Evolutionary conservation across 108 stramenopile genomes (phyloP).

Genomic region (Cyclotella kingstonii): DNA sequence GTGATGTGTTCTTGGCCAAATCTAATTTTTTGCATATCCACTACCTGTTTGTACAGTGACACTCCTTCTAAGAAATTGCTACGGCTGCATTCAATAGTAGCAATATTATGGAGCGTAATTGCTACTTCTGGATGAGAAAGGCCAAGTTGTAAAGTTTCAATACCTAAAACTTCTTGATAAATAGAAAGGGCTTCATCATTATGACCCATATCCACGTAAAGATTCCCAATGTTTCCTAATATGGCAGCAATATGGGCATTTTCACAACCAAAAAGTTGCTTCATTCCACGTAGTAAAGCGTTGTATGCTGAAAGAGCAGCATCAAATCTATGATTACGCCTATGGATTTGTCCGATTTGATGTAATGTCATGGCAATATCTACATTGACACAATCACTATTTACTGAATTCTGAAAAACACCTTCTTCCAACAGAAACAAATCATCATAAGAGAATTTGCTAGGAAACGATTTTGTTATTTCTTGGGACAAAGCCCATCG

Average conservation of each 20-base stretch:
- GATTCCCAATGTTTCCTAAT: conserved; percentile 82
- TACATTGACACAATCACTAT: conserved; percentile 50
- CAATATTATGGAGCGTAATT: conserved; percentile 86
- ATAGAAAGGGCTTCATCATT: conserved; percentile 75
- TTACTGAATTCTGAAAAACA: neutral
- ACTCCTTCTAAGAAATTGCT: conserved; percentile 71
- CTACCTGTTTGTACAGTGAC: conserved; percentile 67
- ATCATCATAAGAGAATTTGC: conserved; percentile 54
- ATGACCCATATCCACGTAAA: conserved; percentile 84
- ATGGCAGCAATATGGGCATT: conserved; percentile 82
- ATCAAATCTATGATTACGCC: conserved; percentile 50
- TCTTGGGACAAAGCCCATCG: conserved; percentile 17
- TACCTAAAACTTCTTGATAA: conserved; percentile 83
- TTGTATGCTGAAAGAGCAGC: conserved; percentile 70
- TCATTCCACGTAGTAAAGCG: conserved; percentile 80
- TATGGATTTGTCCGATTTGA: conserved; percentile 77
- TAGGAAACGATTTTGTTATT: neutral
- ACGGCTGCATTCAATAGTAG: conserved; percentile 84
- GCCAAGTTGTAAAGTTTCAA: conserved; percentile 82
- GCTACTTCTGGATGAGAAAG: conserved; percentile 84
- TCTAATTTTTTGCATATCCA: conserved; percentile 70
- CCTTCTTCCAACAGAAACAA: too few species aligned
- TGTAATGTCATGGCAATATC: conserved; percentile 79
- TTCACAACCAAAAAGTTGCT: conserved; percentile 60
- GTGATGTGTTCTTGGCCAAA: conserved; percentile 66